Conservation (phyloP, 2,329 filamentous ascomycete species). For the Fonsecaea pedrosoi region DNA sequence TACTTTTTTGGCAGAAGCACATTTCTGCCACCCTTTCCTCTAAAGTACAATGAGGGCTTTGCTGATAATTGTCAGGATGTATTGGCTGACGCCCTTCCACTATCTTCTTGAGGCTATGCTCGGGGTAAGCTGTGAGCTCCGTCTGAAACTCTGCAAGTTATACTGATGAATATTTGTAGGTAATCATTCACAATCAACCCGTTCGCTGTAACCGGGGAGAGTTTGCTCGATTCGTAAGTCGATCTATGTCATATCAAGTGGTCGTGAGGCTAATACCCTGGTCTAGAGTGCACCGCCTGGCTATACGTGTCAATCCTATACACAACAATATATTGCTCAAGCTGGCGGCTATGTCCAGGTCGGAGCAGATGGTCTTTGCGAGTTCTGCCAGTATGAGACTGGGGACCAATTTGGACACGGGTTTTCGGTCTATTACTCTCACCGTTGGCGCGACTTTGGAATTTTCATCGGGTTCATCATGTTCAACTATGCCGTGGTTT, state of each 20-base stretch:
- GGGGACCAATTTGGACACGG: slow-evolving; percentile 51
- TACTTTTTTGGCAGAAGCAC: background rate
- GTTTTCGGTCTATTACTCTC: slow-evolving; percentile 61
- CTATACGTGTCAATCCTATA: slow-evolving; percentile 67
- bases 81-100: slow-evolving; percentile 77
- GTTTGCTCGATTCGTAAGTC: slow-evolving; percentile 49
- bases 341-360: slow-evolving; percentile 59
- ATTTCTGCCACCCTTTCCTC: background rate
- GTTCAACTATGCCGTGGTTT: slow-evolving; percentile 62
- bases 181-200: slow-evolving; percentile 68
- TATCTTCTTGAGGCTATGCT: slow-evolving; percentile 81
- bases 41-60: background rate
- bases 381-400: slow-evolving; percentile 51
- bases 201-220: slow-evolving; percentile 75
- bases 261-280: slow-evolving; percentile 53
- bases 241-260: slow-evolving; percentile 34
- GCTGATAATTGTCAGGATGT: slow-evolving; percentile 53
- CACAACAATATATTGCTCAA: slow-evolving; percentile 57
- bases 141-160: background rate
- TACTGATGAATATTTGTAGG: slow-evolving; percentile 9
- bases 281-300: slow-evolving; percentile 66
- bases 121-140: slow-evolving; percentile 50
- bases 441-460: slow-evolving; percentile 81
- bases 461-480: slow-evolving; percentile 77
- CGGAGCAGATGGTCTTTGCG: slow-evolving; percentile 52